Conservation (phyloP, 2,329 filamentous ascomycete species). For the Pezicula rhizophila region DNA sequence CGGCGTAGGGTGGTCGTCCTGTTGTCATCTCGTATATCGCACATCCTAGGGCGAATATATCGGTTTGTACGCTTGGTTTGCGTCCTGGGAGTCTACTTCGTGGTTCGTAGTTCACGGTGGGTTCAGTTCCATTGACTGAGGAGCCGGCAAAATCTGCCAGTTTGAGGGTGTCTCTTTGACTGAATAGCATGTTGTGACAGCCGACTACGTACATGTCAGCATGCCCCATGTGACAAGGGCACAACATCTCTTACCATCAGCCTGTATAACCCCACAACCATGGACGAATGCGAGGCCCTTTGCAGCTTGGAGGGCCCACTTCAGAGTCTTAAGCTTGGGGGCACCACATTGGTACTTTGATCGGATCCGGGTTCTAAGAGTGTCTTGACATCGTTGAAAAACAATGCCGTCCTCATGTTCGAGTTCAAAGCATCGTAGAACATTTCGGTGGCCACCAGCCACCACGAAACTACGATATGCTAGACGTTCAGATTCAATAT, state of each 20-base stretch:
- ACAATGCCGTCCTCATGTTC: background rate
- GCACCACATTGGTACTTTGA: background rate
- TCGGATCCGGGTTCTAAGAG: background rate
- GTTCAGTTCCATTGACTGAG: conserved; percentile 1
- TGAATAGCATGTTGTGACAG: conserved; percentile 4
- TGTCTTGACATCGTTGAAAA: background rate
- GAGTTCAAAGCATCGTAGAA: background rate
- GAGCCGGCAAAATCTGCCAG: conserved; percentile 3
- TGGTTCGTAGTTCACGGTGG: background rate
- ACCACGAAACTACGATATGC: background rate
- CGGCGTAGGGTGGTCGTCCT: background rate
- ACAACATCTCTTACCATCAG: conserved; percentile 1
- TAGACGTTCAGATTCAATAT: background rate
- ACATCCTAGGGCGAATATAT: conserved; percentile 1
- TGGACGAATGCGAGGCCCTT: conserved; percentile 1
- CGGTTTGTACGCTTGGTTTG: background rate
- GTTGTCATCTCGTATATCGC: conserved; percentile 1
- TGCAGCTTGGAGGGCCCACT: conserved; percentile 1
- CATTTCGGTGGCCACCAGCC: background rate
- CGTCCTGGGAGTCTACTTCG: background rate
- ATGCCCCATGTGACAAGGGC: no score
- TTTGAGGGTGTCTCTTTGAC: background rate
- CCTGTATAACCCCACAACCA: conserved; percentile 1
- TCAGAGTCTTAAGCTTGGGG: background rate
- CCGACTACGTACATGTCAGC: background rate